Evolutionary conservation across 768 basidiomycete genomes (phyloP), one percentile per base, ranked within the genome.

Genomic region (Tubosaeta sp.): DNA sequence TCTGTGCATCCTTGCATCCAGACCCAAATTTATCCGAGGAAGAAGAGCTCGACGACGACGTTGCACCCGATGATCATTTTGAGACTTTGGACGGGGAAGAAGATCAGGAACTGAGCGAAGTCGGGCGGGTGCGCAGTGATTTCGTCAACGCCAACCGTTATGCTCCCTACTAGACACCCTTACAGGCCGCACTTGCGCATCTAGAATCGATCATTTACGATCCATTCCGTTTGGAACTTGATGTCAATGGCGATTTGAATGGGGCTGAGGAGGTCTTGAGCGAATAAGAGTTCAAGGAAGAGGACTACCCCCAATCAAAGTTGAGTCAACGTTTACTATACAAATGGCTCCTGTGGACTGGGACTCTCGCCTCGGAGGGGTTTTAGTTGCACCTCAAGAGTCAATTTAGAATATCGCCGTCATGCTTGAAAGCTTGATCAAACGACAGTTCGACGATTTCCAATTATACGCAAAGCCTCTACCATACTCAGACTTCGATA

Each of bases 91-190:
- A 75, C 5, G 72, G 73, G 4, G 76, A 78, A 43, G 83, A 77
- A 50, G 78, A 72, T 19, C 75, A 91, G 61, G 88, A 93, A 70
- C 79, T 93, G 58, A 88, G 84, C 69, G 85, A 86, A 74, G 88
- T 86, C 59, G 92, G 92, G 75, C 84, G 88, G 86, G 90, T 92
- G 85, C 88, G 92, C 87, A 89, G 85, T 70, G 81, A 88, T 88
- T 88, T 88, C 69, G 63, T 79, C 72, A 84, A 84, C 75, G 71
- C 85, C 76, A 78, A 71, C 66, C 87, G 91, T 71, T 93, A 76
- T 72, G 75, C 81, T 53, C 92, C 92, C 61, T 95, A 95, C 82
- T 95, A 88, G 87, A 80, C 71, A 62, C 61, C 47, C 46, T 46
- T 47, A 59, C 73, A 92, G 90, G 91, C 86, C 44, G 87, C 90